Evolutionary conservation across 768 basidiomycete genomes (phyloP).

Genomic region (Russula earlei): DNA sequence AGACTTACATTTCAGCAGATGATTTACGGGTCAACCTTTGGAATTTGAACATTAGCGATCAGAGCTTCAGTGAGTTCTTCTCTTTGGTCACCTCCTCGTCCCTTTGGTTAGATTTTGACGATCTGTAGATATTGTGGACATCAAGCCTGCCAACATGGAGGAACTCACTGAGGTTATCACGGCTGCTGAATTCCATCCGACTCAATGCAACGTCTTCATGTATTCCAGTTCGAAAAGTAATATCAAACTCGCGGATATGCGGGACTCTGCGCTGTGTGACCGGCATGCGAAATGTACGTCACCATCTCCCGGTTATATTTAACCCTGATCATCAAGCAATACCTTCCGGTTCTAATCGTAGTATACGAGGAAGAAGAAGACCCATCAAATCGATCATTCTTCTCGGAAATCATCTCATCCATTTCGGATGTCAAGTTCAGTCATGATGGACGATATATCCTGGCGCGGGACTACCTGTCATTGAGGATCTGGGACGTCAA

Average conservation of each 20-base stretch:
- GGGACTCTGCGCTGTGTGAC: conserved; percentile 95
- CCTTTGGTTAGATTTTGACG: neutral
- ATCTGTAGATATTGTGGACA: conserved; percentile 88
- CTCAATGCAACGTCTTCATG: conserved; percentile 98
- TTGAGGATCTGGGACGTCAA: conserved; percentile 99
- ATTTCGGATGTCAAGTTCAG: conserved; percentile 99
- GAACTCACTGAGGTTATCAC: conserved; percentile 99
- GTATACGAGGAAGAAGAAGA: conserved; percentile 99
- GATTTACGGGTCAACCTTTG: conserved; percentile 96
- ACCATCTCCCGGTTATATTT: neutral
- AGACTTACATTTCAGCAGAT: conserved; percentile 99
- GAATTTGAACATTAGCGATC: conserved; percentile 97
- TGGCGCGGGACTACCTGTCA: conserved; percentile 94
- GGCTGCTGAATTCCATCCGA: conserved; percentile 97
- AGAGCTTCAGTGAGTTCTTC: conserved; percentile 85
- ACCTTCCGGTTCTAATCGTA: conserved; percentile 28
- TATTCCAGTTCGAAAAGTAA: conserved; percentile 99
- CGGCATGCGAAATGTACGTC: conserved; percentile 87
- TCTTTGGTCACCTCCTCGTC: neutral
- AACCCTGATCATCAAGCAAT: neutral
- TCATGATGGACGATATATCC: conserved; percentile 91
- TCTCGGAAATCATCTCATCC: conserved; percentile 98
- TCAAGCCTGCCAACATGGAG: conserved; percentile 99
- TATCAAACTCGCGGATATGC: conserved; percentile 99
- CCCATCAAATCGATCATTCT: conserved; percentile 94